phyloP scores from a whole-genome alignment of 2,329 filamentous ascomycete species.

The Epichloe coenophiala region DNA sequence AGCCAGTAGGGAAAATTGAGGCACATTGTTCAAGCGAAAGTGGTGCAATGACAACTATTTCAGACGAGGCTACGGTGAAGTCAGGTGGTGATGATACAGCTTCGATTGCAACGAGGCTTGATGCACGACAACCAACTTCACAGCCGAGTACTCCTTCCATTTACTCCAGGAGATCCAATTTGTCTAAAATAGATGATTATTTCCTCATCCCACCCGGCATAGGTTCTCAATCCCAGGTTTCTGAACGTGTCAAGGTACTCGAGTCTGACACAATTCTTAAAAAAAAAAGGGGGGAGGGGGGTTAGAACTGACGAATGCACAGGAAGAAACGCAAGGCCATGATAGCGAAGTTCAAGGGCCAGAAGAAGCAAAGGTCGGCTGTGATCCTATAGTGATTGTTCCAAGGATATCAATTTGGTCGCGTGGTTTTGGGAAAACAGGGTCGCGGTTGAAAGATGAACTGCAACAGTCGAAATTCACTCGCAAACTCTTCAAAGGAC shows the following conservation, averaged over 20 bases:
- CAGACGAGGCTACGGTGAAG: background rate
- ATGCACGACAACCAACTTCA: background rate
- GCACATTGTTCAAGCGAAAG: conserved; percentile 6
- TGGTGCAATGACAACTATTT: conserved; percentile 3
- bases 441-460: conserved; percentile 21
- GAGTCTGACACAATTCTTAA: background rate
- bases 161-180: background rate
- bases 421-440: conserved; percentile 11
- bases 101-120: background rate
- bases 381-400: background rate
- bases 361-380: background rate
- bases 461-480: conserved; percentile 14
- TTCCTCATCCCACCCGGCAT: background rate
- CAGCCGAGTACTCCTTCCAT: background rate
- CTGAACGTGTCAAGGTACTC: background rate
- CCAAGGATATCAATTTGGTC: conserved; percentile 8
- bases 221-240: background rate
- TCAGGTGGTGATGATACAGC: background rate
- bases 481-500: conserved; percentile 26
- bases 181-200: background rate
- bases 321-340: background rate
- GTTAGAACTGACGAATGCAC: background rate
- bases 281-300: background rate
- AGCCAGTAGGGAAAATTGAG: conserved; percentile 9
- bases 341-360: background rate